These are phyloP conservation scores for Russula sp. DNA, from an alignment of 768 basidiomycete genomes.

Conservation along the genomic window DNA sequence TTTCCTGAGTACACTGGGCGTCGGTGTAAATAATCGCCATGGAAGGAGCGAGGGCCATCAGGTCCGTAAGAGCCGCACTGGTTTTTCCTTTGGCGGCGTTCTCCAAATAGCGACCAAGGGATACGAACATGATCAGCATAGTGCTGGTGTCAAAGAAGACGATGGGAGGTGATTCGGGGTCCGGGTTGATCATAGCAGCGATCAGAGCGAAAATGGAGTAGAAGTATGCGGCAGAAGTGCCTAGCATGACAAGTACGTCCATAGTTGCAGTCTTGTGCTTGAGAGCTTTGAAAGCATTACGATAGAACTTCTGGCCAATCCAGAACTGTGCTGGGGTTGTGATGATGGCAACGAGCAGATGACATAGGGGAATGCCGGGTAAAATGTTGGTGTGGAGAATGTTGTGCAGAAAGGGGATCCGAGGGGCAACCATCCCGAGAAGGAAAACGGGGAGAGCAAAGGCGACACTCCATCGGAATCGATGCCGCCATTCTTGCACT, in stretches of 20 bases:
- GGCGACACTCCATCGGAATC: constrained; percentile 66
- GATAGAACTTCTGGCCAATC: constrained; percentile 85
- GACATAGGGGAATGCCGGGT: constrained; percentile 75
- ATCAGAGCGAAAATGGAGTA: constrained; percentile 79
- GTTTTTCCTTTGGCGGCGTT: constrained; percentile 97
- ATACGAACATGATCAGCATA: constrained; percentile 97
- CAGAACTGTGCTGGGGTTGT: constrained; percentile 94
- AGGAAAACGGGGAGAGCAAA: constrained; percentile 97
- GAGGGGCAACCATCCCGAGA: constrained; percentile 79
- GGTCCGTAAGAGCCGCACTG: constrained; percentile 91
- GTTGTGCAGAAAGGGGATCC: constrained; percentile 55
- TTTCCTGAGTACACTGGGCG: constrained; percentile 76
- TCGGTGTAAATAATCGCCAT: constrained; percentile 97
- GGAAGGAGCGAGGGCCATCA: constrained; percentile 92
- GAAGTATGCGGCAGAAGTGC: constrained; percentile 89
- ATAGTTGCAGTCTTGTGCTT: constrained; percentile 90
- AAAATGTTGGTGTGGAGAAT: constrained; percentile 52
- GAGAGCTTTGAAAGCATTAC: constrained; percentile 85
- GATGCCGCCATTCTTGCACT: constrained; percentile 81
- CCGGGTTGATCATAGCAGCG: constrained; percentile 58
- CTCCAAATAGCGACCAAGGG: constrained; percentile 91
- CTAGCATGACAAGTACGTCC: constrained; percentile 96
- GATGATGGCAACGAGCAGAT: constrained; percentile 68
- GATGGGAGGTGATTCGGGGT: constrained; percentile 71
- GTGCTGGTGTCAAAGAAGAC: constrained; percentile 99